phyloP scores from a whole-genome alignment of 148 eudicot species.

The Talinum fruticosum region DNA sequence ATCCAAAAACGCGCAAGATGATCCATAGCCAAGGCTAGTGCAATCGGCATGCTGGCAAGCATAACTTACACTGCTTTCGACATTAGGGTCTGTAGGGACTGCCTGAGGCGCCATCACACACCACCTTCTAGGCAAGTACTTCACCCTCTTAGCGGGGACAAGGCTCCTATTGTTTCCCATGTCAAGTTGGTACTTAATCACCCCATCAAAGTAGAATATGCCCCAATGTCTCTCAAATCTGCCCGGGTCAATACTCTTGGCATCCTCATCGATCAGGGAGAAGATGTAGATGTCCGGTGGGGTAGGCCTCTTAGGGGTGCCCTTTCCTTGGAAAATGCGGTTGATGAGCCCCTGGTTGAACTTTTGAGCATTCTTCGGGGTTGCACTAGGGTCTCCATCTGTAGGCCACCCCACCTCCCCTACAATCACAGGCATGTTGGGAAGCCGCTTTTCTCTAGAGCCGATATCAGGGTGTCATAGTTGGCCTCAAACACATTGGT shows the following conservation, averaged over 20 bases:
- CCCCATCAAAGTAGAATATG: constrained; percentile 69
- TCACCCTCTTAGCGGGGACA: constrained; percentile 65
- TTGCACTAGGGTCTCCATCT: constrained; percentile 65
- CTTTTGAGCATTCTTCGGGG: constrained; percentile 48
- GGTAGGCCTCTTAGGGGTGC: constrained; percentile 72
- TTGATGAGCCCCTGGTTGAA: constrained; percentile 74
- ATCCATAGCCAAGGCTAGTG: constrained; percentile 75
- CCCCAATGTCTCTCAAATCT: constrained; percentile 98
- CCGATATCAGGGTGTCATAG: constrained; percentile 74
- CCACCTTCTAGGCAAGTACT: constrained; percentile 65
- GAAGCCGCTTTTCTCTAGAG: constrained; percentile 76
- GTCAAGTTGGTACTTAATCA: constrained; percentile 54
- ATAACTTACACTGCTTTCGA: constrained; percentile 39
- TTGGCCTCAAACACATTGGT: constrained; percentile 87
- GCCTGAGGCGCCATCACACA: constrained; percentile 78
- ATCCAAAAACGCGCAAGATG: constrained; percentile 67
- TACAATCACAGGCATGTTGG: constrained; percentile 56
- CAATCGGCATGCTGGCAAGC: constrained; percentile 87
- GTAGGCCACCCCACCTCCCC: constrained; percentile 99
- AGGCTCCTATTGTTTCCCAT: constrained; percentile 42
- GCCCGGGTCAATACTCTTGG: constrained; percentile 79
- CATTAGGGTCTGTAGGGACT: constrained; percentile 38
- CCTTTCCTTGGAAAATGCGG: constrained; percentile 54
- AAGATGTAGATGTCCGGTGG: constrained; percentile 75
- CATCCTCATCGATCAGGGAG: constrained; percentile 71